Base-by-base conservation (phyloP, 116 monocot species). In the Phalaenopsis hybrid region DNA sequence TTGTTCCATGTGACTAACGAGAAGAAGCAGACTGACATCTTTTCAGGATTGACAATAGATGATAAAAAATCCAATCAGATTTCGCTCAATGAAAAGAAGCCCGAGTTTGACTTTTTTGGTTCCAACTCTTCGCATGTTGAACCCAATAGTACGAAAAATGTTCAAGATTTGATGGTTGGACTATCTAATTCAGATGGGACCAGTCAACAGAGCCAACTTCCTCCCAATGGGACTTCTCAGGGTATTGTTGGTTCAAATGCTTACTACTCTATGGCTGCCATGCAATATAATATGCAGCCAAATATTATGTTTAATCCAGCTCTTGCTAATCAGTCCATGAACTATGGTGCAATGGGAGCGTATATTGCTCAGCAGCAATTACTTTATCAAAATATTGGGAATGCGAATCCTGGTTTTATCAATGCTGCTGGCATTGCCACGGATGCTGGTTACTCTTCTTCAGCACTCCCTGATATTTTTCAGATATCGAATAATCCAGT, bases 21-120 rank as follows among this genome's bases (percentile, higher is more conserved):
- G 44, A 90, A 81, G 73, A 88, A 85, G 57, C 67, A 80, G 13
- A 59, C 81, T 34, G 92, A 93, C 81, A 80, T 98, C 57, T 98
- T 98, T 79, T 92, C 97, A 52, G 97, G 94, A 18, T 50, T 98
- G 74, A 85, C 86, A 79, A 81, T 98, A 77, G 97, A 93, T 84
- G 88, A 91, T 21, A 87, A 69, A 8, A 74, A 48, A 58, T 59
- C 83, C 37, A 61, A 46, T 72, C 23, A 44, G 63, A 79, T 79
- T 28, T 31, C 12, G 10, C 49, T 80, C 59, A 46, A 79, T 21
- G 72, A 7, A 43, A 81, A 81, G 48, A 79, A 85, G 37, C 76
- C 85, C 77, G 91, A 86, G 18, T 41, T 91, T 52, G 93, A 94
- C 85, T 49, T 88, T 69, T 97, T 97, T 79, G 81, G 80, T 85